Conservation (phyloP, 2,329 filamentous ascomycete species). For the Apiospora sp. region DNA sequence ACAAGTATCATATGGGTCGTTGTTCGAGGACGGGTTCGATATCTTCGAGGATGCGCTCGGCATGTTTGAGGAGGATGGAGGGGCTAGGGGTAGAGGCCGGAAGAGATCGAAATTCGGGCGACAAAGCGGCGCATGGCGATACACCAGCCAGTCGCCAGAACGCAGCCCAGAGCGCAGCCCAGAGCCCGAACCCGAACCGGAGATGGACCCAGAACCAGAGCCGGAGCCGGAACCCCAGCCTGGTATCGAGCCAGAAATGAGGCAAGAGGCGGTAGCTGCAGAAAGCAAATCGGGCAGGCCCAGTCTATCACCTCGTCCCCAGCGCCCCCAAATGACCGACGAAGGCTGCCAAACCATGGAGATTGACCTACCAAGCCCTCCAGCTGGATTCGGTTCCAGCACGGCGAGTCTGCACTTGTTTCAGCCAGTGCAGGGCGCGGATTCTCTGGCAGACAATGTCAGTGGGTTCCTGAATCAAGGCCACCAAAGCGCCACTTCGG, state of each 20-base stretch:
- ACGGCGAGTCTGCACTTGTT: not conserved
- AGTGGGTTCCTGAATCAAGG: constrained; percentile 23
- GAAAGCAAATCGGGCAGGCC: constrained; percentile 24
- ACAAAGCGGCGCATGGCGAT: constrained; percentile 75
- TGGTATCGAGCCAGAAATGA: not conserved
- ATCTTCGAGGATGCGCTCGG: constrained; percentile 75
- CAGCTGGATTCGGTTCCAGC: not conserved
- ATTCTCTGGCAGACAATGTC: not conserved
- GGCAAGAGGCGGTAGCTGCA: constrained; percentile 26
- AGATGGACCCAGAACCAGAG: not conserved
- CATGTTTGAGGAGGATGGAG: constrained; percentile 74
- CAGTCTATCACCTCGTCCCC: constrained; percentile 28
- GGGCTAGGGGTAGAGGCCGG: constrained; percentile 65
- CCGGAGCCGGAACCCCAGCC: not conserved
- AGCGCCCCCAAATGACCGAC: constrained; percentile 43
- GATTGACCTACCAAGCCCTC: constrained; percentile 36
- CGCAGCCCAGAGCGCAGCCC: constrained; percentile 58
- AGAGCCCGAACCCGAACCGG: not conserved
- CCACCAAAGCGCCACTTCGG: constrained; percentile 21
- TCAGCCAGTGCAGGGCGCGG: not conserved
- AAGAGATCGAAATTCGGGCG: constrained; percentile 76
- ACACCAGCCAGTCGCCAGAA: constrained; percentile 74
- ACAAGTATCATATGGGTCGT: constrained; percentile 72
- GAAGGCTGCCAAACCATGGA: constrained; percentile 51
- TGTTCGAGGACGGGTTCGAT: constrained; percentile 71